Evolutionary conservation across 306 rosid species (phyloP).

Genomic region (Alnus glutinosa): DNA sequence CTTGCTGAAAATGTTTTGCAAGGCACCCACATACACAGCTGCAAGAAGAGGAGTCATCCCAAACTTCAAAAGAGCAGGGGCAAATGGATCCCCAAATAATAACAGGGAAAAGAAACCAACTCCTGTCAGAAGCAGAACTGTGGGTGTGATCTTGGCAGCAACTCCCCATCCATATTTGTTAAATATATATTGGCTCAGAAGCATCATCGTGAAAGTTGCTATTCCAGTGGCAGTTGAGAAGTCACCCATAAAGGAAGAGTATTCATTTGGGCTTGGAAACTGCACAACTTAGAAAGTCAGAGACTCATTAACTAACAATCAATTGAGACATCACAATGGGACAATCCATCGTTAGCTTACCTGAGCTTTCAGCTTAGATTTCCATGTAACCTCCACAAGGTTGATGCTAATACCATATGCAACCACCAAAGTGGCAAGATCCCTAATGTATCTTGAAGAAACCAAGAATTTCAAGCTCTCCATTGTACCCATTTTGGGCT

Average conservation of each 20-base stretch:
- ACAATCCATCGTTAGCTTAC: constrained; percentile 37
- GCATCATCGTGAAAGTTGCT: constrained; percentile 94
- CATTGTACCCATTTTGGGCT: constrained; percentile 91
- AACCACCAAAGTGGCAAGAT: constrained; percentile 96
- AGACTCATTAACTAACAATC: neutral
- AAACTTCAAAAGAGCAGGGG: constrained; percentile 59
- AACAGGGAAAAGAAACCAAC: constrained; percentile 85
- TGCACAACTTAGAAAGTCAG: constrained; percentile 32
- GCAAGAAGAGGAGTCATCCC: constrained; percentile 99
- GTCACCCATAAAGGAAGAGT: constrained; percentile 96
- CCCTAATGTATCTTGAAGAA: constrained; percentile 86
- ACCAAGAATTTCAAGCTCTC: constrained; percentile 99
- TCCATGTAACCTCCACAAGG: constrained; percentile 97
- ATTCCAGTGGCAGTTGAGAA: constrained; percentile 94
- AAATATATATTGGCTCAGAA: constrained; percentile 79
- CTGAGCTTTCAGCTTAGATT: constrained; percentile 98
- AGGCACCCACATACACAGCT: constrained; percentile 97
- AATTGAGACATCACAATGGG: constrained; percentile 17
- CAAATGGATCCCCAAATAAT: constrained; percentile 72
- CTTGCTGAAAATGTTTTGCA: constrained; percentile 99
- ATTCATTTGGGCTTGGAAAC: constrained; percentile 98
- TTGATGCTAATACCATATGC: constrained; percentile 94
- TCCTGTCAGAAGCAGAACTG: constrained; percentile 87
- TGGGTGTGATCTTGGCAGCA: constrained; percentile 91
- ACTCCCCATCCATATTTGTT: constrained; percentile 95